phyloP scores from a whole-genome alignment of 768 basidiomycete species.

The Russula sp. region DNA sequence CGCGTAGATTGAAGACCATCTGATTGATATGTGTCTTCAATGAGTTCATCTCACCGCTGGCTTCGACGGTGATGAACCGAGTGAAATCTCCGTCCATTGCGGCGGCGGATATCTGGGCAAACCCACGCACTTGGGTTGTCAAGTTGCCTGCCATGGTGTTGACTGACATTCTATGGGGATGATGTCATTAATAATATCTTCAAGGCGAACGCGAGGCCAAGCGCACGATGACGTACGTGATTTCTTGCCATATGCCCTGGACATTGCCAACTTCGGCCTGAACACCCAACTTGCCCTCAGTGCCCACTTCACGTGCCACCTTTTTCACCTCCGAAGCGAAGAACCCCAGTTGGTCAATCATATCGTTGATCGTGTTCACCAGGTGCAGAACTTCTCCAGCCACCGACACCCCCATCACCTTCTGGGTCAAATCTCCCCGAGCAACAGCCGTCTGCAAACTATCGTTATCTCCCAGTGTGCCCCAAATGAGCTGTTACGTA shows the following conservation, averaged over 20 bases:
- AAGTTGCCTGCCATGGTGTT: conserved; percentile 97
- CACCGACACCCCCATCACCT: conserved; percentile 87
- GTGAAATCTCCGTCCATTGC: conserved; percentile 99
- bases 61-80: conserved; percentile 98
- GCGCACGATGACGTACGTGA: conserved; percentile 58
- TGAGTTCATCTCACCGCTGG: conserved; percentile 97
- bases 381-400: conserved; percentile 94
- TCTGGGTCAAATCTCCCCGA: conserved; percentile 86
- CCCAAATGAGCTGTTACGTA: conserved; percentile 31
- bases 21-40: conserved; percentile 98
- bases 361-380: conserved; percentile 95
- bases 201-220: not conserved
- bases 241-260: conserved; percentile 98
- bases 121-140: conserved; percentile 98
- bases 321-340: conserved; percentile 84
- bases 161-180: conserved; percentile 65
- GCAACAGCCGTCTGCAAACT: conserved; percentile 75
- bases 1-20: conserved; percentile 97
- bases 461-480: conserved; percentile 2
- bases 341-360: conserved; percentile 61
- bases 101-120: conserved; percentile 96
- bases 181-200: conserved; percentile 20
- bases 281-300: conserved; percentile 96
- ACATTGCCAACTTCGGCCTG: conserved; percentile 96
- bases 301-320: conserved; percentile 95